phyloP scores from a whole-genome alignment of 441 rosid species.

The Metrosideros polymorpha region DNA sequence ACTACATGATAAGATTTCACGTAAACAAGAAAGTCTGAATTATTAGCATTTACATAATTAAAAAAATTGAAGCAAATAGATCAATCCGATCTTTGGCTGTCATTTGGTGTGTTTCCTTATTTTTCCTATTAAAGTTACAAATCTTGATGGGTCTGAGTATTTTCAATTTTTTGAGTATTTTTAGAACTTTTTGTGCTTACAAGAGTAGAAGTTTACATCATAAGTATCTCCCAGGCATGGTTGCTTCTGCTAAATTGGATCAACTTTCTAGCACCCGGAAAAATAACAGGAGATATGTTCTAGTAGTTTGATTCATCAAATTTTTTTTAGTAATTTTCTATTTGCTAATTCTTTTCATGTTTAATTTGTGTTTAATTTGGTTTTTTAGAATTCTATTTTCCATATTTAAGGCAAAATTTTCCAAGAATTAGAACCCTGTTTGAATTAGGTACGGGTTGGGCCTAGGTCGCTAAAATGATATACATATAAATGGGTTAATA shows the following conservation, averaged over 20 bases:
- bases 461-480: neutral
- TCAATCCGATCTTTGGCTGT: neutral
- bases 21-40: neutral
- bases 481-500: neutral
- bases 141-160: neutral
- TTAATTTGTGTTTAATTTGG: neutral
- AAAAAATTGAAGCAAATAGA: too few species aligned
- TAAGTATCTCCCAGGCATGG: neutral
- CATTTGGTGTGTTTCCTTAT: neutral
- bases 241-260: neutral
- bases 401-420: neutral
- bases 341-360: neutral
- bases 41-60: neutral
- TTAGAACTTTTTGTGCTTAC: neutral
- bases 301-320: neutral
- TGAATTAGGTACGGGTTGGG: fast-evolving
- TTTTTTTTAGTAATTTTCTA: too few species aligned
- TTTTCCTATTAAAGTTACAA: neutral
- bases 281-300: neutral
- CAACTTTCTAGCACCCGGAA: neutral
- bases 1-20: neutral
- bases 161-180: neutral
- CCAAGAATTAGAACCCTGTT: neutral
- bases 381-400: neutral
- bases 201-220: neutral